Evolutionary conservation across 2,329 filamentous ascomycete genomes (phyloP), one percentile per base, ranked within the genome.

Genomic region (Pseudocercospora ulei): DNA sequence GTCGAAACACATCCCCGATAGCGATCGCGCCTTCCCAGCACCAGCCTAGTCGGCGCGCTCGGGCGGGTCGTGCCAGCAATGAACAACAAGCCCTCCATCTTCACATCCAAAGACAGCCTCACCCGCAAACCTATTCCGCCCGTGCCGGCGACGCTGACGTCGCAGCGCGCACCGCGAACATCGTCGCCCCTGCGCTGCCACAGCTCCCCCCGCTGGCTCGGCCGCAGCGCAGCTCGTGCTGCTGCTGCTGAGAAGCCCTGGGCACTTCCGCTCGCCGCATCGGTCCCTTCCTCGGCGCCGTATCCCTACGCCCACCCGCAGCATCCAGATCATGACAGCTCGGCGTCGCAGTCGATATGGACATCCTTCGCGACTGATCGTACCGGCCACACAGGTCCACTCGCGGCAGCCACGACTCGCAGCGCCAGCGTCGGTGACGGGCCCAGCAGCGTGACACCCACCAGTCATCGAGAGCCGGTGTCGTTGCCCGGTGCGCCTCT

Each of bases 151-250:
- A 27, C 40, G 16, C 14, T 23, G n/a, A 23, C 12, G 8, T 17
- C 39, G 13, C 28, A 13, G 27, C 44, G 38, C 37, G 27, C 41
- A 7, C 38, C 41, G 20, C 46, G 44, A 22, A 46, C 43, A 9
- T 47, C 46, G 7, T 49, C 46, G 23, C 48, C 48, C 24, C 46
- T 45, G 13, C 46, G 48, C 34, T 33, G 48, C 11, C 41, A 43
- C 14, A 44, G 38, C 41, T 28, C 39, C 11, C 41, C 42, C 6
- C 33, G 31, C 8, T 24, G 12, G 13, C 36, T 40, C 28, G 29
- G 38, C 18, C 36, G 24, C 20, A 37, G 16, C 26, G 17, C 31
- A 5, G 9, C 34, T 12, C 25, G 26, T 13, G 22, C 28, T 35
- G 17, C 18, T 26, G 33, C 19, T 18, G 25, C 22, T 18, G 7